Conservation (phyloP, 495 filamentous ascomycete species). For the Platismatia glauca region DNA sequence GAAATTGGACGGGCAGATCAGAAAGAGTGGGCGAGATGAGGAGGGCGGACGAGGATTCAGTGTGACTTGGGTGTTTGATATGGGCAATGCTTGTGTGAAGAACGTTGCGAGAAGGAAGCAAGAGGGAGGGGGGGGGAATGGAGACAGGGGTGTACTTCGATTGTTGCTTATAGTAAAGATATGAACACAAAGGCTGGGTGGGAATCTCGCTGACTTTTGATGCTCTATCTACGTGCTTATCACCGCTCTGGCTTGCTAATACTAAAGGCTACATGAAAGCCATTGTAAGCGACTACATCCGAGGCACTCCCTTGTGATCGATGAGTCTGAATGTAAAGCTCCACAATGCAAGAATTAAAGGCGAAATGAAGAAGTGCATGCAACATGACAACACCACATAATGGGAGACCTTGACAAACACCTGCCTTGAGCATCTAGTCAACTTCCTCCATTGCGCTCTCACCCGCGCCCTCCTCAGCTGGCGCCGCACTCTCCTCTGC, state of each 20-base stretch:
- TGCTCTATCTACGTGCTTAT: slow-evolving; percentile 12
- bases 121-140: background rate
- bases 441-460: slow-evolving; percentile 68
- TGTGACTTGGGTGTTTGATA: background rate
- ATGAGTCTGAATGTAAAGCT: background rate
- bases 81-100: background rate
- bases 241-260: slow-evolving; percentile 12
- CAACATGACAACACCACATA: slow-evolving; percentile 14
- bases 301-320: background rate
- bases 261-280: slow-evolving; percentile 13
- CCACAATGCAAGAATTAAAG: slow-evolving; percentile 10
- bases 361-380: slow-evolving; percentile 11
- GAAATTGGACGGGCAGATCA: background rate
- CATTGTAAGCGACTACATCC: slow-evolving; percentile 6
- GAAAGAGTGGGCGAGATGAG: background rate
- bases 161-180: background rate
- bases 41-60: background rate
- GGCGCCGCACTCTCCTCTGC: slow-evolving; percentile 54
- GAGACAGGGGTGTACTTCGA: background rate
- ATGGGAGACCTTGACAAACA: slow-evolving; percentile 7
- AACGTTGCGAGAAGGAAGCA: background rate
- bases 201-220: slow-evolving; percentile 12
- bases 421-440: slow-evolving; percentile 43
- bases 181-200: background rate
- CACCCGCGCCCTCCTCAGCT: slow-evolving; percentile 42